Percentiles rank a stretch among this genome's conserved stretches.
Conservation (phyloP, 371 early-diverging fungal genomes). For the Circinella umbellata region DNA sequence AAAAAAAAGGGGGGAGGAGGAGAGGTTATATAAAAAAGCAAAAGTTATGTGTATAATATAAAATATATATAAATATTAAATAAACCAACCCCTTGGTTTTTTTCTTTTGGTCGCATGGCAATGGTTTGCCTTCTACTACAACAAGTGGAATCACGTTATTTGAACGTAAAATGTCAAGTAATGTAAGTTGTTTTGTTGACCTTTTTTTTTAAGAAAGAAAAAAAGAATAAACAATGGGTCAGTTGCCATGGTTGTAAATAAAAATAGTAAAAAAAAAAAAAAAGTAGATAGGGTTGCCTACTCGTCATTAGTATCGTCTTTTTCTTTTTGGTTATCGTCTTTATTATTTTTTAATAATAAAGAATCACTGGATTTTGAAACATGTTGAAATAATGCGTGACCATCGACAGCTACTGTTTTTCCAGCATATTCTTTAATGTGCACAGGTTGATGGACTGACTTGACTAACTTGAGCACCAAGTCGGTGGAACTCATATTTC, state of each 20-base stretch:
- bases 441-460: constrained; percentile 66
- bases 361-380: background rate
- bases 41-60: background rate
- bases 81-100: constrained; percentile 74
- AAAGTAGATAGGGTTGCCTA: background rate
- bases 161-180: constrained; percentile 68
- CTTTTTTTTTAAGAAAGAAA: background rate
- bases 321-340: background rate
- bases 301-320: background rate
- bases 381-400: constrained; percentile 62
- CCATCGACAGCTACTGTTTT: constrained; percentile 88
- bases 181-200: background rate
- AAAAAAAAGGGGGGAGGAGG: too few species aligned
- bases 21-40: too few species aligned
- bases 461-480: constrained; percentile 78
- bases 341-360: background rate
- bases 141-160: constrained; percentile 81
- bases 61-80: constrained; percentile 24
- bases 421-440: constrained; percentile 73
- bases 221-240: too few species aligned
- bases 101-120: constrained; percentile 77
- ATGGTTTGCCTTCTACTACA: constrained; percentile 96
- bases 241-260: too few species aligned
- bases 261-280: too few species aligned
- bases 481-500: constrained; percentile 85